Percentiles rank a stretch among this genome's conserved stretches.
Evolutionary conservation across 2,329 filamentous ascomycete genomes (phyloP).

Genomic region (Arthroderma sp.): DNA sequence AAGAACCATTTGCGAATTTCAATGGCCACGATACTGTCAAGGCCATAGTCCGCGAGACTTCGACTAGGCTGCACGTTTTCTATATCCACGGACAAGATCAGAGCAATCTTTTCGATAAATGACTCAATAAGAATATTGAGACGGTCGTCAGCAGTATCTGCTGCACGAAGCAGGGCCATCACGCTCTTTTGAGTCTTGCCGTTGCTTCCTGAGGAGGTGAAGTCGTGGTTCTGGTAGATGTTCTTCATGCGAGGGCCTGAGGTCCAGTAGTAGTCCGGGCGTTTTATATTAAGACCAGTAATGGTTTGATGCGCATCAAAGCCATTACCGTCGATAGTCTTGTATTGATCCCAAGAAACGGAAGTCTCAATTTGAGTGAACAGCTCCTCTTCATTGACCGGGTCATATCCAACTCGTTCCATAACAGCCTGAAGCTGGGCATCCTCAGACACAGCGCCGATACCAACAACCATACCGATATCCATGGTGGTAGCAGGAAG

Average conservation of each 20-base stretch:
- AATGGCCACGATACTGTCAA: conserved; percentile 18
- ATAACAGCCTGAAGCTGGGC: conserved; percentile 14
- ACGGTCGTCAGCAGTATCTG: conserved; percentile 9
- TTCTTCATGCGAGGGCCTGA: conserved; percentile 15
- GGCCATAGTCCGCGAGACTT: conserved; percentile 16
- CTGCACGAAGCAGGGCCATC: conserved; percentile 10
- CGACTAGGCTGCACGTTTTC: conserved; percentile 10
- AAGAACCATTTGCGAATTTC: conserved; percentile 19
- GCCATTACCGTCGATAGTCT: conserved; percentile 3
- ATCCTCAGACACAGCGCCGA: conserved; percentile 15
- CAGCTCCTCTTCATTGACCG: conserved; percentile 17
- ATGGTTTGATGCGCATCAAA: conserved; percentile 17
- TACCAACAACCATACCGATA: conserved; percentile 11
- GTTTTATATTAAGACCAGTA: conserved; percentile 16
- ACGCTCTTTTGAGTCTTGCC: conserved; percentile 11
- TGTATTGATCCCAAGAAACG: conserved; percentile 11
- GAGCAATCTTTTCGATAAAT: conserved; percentile 13
- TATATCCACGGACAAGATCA: conserved; percentile 8
- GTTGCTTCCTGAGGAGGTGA: conserved; percentile 10
- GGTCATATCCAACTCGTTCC: conserved; percentile 17
- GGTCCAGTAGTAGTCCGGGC: conserved; percentile 17
- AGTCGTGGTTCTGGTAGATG: conserved; percentile 17
- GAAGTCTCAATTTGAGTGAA: conserved; percentile 17
- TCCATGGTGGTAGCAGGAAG: conserved; percentile 13
- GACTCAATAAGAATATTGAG: conserved; percentile 11